A percentile compares a stretch with the other conserved stretches of the same genome.
These are phyloP conservation scores for Debaryomyces singareniensis DNA, from an alignment of 1,139 yeast genomes.

Conservation along the genomic window DNA sequence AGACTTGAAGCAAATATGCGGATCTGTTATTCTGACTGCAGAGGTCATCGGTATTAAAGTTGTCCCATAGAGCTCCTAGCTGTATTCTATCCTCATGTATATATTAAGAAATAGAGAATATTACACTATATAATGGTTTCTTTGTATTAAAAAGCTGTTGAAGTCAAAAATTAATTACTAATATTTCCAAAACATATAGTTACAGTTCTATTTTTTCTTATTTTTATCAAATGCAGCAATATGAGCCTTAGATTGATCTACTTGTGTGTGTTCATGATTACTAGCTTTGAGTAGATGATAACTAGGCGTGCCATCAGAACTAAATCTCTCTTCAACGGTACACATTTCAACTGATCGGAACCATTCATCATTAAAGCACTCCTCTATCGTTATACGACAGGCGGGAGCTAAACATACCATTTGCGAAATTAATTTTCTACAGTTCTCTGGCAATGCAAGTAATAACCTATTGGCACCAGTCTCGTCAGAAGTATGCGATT, in stretches of 20 bases:
- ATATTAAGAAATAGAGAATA: background rate
- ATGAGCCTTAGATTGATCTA: constrained; percentile 91
- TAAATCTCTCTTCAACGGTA: constrained; percentile 41
- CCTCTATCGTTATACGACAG: constrained; percentile 78
- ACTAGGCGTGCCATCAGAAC: constrained; percentile 24
- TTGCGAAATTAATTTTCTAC: constrained; percentile 57
- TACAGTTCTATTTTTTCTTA: constrained; percentile 40
- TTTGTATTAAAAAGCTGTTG: background rate
- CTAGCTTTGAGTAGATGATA: constrained; percentile 33
- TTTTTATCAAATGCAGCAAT: constrained; percentile 86
- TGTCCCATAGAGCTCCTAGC: constrained; percentile 42
- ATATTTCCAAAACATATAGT: too few species aligned
- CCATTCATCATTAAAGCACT: constrained; percentile 79
- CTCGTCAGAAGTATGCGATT: constrained; percentile 49
- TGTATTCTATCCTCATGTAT: background rate
- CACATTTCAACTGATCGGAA: constrained; percentile 60
- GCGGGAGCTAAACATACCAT: constrained; percentile 85
- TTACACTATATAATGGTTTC: background rate
- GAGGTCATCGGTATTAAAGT: constrained; percentile 82
- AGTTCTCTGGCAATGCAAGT: constrained; percentile 64
- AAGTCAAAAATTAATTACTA: too few species aligned
- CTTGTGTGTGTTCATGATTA: constrained; percentile 79
- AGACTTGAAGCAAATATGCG: constrained; percentile 71
- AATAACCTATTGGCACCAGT: constrained; percentile 67
- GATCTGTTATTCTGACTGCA: constrained; percentile 82